These are phyloP conservation scores for Phytophthora fragariaefolia DNA, from an alignment of 352 stramenopile genomes.

Conservation along the genomic window DNA sequence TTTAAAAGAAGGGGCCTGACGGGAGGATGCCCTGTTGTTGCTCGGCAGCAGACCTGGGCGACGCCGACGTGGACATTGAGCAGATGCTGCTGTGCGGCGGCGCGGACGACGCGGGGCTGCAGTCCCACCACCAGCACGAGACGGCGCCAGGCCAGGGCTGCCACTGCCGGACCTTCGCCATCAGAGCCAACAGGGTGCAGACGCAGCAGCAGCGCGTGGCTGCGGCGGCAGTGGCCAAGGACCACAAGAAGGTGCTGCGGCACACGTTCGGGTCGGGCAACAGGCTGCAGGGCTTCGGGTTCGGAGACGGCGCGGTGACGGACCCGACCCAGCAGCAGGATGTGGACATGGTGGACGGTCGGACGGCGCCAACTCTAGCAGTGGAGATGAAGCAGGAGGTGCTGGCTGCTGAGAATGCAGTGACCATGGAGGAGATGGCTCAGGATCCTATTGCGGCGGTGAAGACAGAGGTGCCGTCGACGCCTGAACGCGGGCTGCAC, in stretches of 20 bases:
- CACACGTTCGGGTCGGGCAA: slow-evolving; percentile 66
- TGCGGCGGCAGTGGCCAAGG: slow-evolving; percentile 25
- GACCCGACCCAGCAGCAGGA: slow-evolving; percentile 31
- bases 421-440: not conserved
- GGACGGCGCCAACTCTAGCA: not conserved
- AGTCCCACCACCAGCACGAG: slow-evolving; percentile 38
- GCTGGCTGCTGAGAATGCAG: not conserved
- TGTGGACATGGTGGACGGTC: slow-evolving; percentile 28
- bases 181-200: slow-evolving; percentile 41
- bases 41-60: slow-evolving; percentile 33
- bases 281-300: slow-evolving; percentile 56
- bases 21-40: not conserved
- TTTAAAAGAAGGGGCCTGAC: no score
- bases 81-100: slow-evolving; percentile 62
- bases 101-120: slow-evolving; percentile 43
- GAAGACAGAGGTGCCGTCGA: slow-evolving; percentile 30
- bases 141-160: slow-evolving; percentile 34
- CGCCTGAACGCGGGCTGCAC: slow-evolving; percentile 17
- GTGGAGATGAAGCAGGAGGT: slow-evolving; percentile 15
- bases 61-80: slow-evolving; percentile 64
- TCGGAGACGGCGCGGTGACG: slow-evolving; percentile 28
- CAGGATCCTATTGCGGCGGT: slow-evolving; percentile 11
- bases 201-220: slow-evolving; percentile 24
- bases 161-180: slow-evolving; percentile 44
- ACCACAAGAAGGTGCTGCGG: slow-evolving; percentile 54